Base-by-base conservation (phyloP, 257 asterid species). In the Echium plantagineum region DNA sequence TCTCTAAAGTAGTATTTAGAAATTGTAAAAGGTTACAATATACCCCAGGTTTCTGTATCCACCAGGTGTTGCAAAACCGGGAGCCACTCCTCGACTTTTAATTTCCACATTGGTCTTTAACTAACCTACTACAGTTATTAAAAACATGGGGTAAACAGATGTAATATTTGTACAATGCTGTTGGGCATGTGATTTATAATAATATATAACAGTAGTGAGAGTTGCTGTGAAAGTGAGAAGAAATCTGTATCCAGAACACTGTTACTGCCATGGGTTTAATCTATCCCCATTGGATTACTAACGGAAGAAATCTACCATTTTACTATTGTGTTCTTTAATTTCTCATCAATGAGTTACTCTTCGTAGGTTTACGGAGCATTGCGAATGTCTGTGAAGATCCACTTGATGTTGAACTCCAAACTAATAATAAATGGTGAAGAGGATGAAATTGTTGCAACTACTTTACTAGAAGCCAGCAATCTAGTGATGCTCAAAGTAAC, bases 391-490 rank as follows among this genome's bases (percentile, higher is more conserved):
- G 95, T 86, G 61, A 89, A 89, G 80, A 89, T 89, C 72, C 83
- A 82, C 77, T 80, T 89, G 82, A 89, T 89, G 97, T 69, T 86
- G 77, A 84, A 82, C 59, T 89, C 97, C 63, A 77, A 84, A 73
- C 66, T 89, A 80, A 83, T 86, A 69, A 82, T 89, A 69, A 70
- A 77, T 42, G 85, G 95, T 65, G 91, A 77, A 71, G 74, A 79
- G 65, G 87, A 89, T 79, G 75, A 86, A 61, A 79, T 75, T 69
- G 86, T 81, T 46, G 81, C 91, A 18, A 86, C 97, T 66, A 84
- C 97, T 71, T 74, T 84, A 83, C 87, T 86, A 75, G 97, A 86
- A 75, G 85, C 85, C 70, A 89, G 94, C 85, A 89, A 89, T 82
- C 77, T 89, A 76, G 83, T 82, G 72, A 89, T 89, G 72, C 97